These are phyloP conservation scores for Lipomyces yamadae DNA, from an alignment of 805 yeast genomes.

Conservation along the genomic window DNA sequence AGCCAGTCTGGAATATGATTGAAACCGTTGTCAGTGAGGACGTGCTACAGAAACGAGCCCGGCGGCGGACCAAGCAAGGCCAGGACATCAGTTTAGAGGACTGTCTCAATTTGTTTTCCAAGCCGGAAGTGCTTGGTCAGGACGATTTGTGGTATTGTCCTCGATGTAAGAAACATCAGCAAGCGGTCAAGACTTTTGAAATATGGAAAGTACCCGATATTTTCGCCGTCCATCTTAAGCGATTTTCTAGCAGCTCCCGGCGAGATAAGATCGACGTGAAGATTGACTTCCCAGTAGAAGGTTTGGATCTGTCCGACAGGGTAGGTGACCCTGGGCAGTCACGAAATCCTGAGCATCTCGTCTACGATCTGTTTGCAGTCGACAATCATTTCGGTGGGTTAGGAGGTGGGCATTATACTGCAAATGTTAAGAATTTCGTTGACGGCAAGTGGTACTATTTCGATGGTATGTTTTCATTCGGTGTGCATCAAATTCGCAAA, in stretches of 20 bases:
- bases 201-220: slow-evolving; percentile 95
- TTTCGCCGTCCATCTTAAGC: slow-evolving; percentile 82
- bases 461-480: slow-evolving; percentile 54
- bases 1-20: slow-evolving; percentile 62
- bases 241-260: slow-evolving; percentile 72
- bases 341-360: slow-evolving; percentile 39
- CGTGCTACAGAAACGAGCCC: slow-evolving; percentile 51
- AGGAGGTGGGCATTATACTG: slow-evolving; percentile 98
- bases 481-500: not conserved
- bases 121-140: slow-evolving; percentile 82
- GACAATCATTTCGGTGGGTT: slow-evolving; percentile 96
- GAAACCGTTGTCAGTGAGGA: slow-evolving; percentile 58
- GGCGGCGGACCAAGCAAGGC: slow-evolving; percentile 29
- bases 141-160: slow-evolving; percentile 96
- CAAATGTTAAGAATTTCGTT: slow-evolving; percentile 77
- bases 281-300: slow-evolving; percentile 86
- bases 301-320: slow-evolving; percentile 71
- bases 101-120: slow-evolving; percentile 74
- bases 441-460: slow-evolving; percentile 86
- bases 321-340: slow-evolving; percentile 49
- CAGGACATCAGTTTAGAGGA: slow-evolving; percentile 64
- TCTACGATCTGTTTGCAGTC: slow-evolving; percentile 88
- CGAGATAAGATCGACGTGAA: slow-evolving; percentile 87
- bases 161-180: slow-evolving; percentile 81
- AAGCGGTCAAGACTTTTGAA: slow-evolving; percentile 88